These are phyloP conservation scores for Gymnopus androsaceus DNA, from an alignment of 1,284 basidiomycete genomes.

Conservation along the genomic window DNA sequence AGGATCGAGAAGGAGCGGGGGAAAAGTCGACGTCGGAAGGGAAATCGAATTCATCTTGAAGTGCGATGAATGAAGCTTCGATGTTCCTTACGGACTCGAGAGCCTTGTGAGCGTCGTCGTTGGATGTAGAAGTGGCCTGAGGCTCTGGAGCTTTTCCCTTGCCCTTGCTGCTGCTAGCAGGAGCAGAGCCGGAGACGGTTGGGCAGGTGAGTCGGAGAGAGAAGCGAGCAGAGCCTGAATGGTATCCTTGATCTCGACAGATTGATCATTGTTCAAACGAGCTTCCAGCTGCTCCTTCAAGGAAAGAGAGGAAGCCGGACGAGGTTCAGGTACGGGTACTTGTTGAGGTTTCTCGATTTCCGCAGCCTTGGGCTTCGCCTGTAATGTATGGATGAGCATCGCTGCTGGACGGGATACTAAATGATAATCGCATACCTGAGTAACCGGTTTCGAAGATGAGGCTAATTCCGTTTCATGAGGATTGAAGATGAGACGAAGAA, in stretches of 20 bases:
- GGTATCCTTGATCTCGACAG: conserved; percentile 38
- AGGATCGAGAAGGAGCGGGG: conserved; percentile 19
- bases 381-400: neutral
- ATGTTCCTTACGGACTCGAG: conserved; percentile 38
- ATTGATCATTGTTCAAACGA: conserved; percentile 34
- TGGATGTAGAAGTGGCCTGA: conserved; percentile 16
- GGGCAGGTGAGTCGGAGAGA: conserved; percentile 21
- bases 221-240: conserved; percentile 39
- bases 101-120: conserved; percentile 33
- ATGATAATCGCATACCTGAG: neutral
- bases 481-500: conserved; percentile 1
- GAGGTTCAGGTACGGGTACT: neutral
- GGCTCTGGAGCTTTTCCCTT: conserved; percentile 31
- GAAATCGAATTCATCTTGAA: conserved; percentile 42
- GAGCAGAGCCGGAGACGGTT: neutral
- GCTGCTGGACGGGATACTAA: neutral
- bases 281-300: conserved; percentile 36
- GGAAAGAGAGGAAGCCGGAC: conserved; percentile 7
- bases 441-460: neutral
- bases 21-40: conserved; percentile 46
- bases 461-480: neutral
- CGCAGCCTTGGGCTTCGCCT: neutral
- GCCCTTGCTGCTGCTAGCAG: conserved; percentile 29
- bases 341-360: conserved; percentile 19
- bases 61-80: conserved; percentile 36